phyloP scores from a whole-genome alignment of 1,284 basidiomycete genomes.

The Inonotus hispidus region DNA sequence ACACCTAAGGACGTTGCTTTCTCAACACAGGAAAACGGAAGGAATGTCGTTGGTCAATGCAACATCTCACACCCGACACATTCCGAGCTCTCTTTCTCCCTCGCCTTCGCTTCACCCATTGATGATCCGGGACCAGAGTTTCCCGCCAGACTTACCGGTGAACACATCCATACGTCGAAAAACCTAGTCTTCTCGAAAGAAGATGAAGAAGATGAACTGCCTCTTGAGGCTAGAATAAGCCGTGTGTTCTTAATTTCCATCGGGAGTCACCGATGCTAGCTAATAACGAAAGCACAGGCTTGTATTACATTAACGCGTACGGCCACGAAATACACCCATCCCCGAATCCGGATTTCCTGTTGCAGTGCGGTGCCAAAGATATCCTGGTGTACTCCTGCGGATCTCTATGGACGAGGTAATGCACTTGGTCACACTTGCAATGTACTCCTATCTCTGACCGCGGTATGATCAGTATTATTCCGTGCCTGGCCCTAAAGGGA shows the following conservation, averaged over 20 bases:
- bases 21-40: conserved; percentile 63
- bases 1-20: conserved; percentile 5
- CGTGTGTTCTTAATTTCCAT: conserved; percentile 5
- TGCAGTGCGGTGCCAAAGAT: conserved; percentile 57
- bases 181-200: conserved; percentile 64
- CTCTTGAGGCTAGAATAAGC: conserved; percentile 16
- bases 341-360: conserved; percentile 79
- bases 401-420: conserved; percentile 86
- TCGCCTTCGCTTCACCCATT: conserved; percentile 32
- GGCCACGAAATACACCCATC: conserved; percentile 87
- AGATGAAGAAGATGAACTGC: conserved; percentile 19
- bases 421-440: not conserved
- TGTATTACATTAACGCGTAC: conserved; percentile 93
- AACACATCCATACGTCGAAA: conserved; percentile 55
- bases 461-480: conserved; percentile 61
- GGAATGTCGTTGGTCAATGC: conserved; percentile 87
- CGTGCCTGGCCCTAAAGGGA: conserved; percentile 83
- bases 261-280: not conserved
- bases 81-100: conserved; percentile 28
- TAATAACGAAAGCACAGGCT: conserved; percentile 37
- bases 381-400: conserved; percentile 89
- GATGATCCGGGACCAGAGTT: conserved; percentile 44
- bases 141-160: conserved; percentile 64
- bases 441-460: conserved; percentile 2
- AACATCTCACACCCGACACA: conserved; percentile 91